A percentile compares a stretch with the other conserved stretches of the same genome.
Evolutionary conservation across 2,329 filamentous ascomycete species (phyloP).

Genomic region (Fusarium austroafricanum): DNA sequence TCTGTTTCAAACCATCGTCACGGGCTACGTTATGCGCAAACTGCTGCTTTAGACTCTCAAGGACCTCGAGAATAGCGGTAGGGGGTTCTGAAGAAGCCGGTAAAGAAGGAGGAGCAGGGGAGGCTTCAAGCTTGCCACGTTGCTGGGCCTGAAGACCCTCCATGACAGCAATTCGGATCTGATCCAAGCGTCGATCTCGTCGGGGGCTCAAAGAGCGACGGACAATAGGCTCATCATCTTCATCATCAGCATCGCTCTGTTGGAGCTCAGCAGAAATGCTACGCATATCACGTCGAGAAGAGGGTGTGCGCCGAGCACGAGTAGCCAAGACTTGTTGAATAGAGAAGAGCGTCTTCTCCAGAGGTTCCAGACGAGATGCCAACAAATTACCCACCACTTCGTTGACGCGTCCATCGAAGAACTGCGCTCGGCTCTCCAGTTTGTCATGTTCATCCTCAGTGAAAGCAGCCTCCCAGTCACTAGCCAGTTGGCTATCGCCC

Average conservation of each 20-base stretch:
- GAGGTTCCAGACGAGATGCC: slow-evolving; percentile 79
- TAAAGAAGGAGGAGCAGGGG: slow-evolving; percentile 33
- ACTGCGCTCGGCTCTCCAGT: slow-evolving; percentile 81
- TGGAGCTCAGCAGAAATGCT: slow-evolving; percentile 76
- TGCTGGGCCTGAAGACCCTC: slow-evolving; percentile 77
- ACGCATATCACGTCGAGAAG: slow-evolving; percentile 69
- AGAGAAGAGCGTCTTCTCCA: slow-evolving; percentile 80
- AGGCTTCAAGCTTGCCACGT: slow-evolving; percentile 52
- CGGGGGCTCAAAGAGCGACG: slow-evolving; percentile 81
- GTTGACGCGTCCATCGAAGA: slow-evolving; percentile 93
- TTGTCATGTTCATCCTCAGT: slow-evolving; percentile 86
- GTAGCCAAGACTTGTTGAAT: slow-evolving; percentile 78
- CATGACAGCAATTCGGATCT: slow-evolving; percentile 77
- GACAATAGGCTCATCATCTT: slow-evolving; percentile 78
- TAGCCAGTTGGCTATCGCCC: slow-evolving; percentile 72
- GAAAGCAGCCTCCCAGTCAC: slow-evolving; percentile 92
- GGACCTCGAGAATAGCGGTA: slow-evolving; percentile 71
- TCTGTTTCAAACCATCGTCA: slow-evolving; percentile 67
- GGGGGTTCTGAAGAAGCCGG: slow-evolving; percentile 21
- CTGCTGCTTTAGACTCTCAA: slow-evolving; percentile 72
- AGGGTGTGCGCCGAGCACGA: slow-evolving; percentile 65
- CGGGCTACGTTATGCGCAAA: slow-evolving; percentile 40
- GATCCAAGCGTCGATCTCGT: slow-evolving; percentile 82
- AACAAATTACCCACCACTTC: slow-evolving; percentile 83
- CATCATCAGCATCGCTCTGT: slow-evolving; percentile 94